Percentiles rank a stretch among this genome's conserved stretches.
phyloP scores from a whole-genome alignment of 2,329 filamentous ascomycete species.

The Penicillium sp. region DNA sequence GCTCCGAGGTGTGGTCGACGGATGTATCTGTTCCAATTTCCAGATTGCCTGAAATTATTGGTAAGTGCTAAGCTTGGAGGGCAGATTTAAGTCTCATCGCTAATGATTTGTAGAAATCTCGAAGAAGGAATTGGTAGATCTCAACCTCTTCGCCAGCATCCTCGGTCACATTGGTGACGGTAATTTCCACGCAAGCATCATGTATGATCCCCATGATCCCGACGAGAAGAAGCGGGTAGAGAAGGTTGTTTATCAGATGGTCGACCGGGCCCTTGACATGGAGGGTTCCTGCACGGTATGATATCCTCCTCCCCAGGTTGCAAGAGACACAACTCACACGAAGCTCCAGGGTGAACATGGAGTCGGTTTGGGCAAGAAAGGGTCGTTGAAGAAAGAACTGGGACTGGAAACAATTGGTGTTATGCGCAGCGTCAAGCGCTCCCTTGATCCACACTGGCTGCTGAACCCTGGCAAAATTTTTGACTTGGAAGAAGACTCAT shows the following conservation, averaged over 20 bases:
- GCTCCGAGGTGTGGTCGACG: slow-evolving; percentile 60
- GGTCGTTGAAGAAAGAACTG: slow-evolving; percentile 72
- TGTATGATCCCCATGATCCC: slow-evolving; percentile 71
- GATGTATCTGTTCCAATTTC: slow-evolving; percentile 62
- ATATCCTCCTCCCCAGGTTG: background rate
- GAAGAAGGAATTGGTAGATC: slow-evolving; percentile 82
- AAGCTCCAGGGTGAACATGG: slow-evolving; percentile 69
- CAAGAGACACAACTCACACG: slow-evolving; percentile 5
- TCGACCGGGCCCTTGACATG: slow-evolving; percentile 86
- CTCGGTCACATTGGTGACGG: slow-evolving; percentile 89
- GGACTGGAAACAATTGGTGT: slow-evolving; percentile 75
- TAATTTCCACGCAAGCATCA: slow-evolving; percentile 91
- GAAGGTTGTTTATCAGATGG: slow-evolving; percentile 82
- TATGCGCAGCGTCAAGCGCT: slow-evolving; percentile 80
- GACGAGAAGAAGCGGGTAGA: slow-evolving; percentile 73
- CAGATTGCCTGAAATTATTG: slow-evolving; percentile 60
- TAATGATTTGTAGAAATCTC: slow-evolving; percentile 63
- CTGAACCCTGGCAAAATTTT: slow-evolving; percentile 94
- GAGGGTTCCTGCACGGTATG: slow-evolving; percentile 77
- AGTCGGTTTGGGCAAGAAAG: slow-evolving; percentile 82
- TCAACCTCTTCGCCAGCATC: slow-evolving; percentile 82
- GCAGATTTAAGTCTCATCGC: background rate
- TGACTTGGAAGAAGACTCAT: slow-evolving; percentile 50
- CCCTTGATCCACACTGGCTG: slow-evolving; percentile 81
- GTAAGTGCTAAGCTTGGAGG: slow-evolving; percentile 30